Percentiles rank a stretch among this genome's conserved stretches.
phyloP scores from a whole-genome alignment of 2,329 filamentous ascomycete species.

The Pestalotiopsis sp. region DNA sequence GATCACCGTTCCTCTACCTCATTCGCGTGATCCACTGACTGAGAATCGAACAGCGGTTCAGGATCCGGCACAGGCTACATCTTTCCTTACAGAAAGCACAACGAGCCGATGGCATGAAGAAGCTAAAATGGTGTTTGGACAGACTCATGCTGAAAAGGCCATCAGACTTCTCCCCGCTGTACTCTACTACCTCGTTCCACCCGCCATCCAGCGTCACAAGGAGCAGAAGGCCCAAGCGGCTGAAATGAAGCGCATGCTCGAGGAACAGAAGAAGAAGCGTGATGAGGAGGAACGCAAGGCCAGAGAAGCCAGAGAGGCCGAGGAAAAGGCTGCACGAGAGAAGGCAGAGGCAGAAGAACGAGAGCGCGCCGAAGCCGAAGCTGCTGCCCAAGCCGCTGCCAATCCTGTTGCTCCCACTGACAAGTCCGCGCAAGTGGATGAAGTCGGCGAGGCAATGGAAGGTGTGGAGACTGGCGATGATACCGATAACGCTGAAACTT shows the following conservation, averaged over 20 bases:
- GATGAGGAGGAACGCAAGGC: conserved; percentile 68
- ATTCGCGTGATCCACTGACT: conserved; percentile 43
- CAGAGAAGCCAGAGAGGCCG: conserved; percentile 72
- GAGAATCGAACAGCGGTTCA: conserved; percentile 54
- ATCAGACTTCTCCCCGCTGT: conserved; percentile 70
- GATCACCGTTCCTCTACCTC: conserved; percentile 36
- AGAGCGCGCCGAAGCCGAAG: conserved; percentile 63
- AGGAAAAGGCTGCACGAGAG: conserved; percentile 67
- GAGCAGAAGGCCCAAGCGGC: conserved; percentile 63
- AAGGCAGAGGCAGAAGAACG: conserved; percentile 73
- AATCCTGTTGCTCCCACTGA: conserved; percentile 49
- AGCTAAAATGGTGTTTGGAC: conserved; percentile 81
- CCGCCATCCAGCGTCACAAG: conserved; percentile 81
- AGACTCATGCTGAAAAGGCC: conserved; percentile 68
- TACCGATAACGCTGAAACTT: conserved; percentile 37
- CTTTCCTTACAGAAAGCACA: conserved; percentile 75
- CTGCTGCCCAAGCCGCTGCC: conserved; percentile 47
- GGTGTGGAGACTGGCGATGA: conserved; percentile 35
- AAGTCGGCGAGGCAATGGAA: conserved; percentile 34
- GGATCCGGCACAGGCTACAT: conserved; percentile 74
- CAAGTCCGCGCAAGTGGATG: conserved; percentile 27
- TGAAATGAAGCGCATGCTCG: conserved; percentile 55
- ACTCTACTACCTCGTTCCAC: conserved; percentile 75
- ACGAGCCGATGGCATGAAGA: conserved; percentile 86
- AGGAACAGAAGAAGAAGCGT: conserved; percentile 63